Base-by-base conservation (phyloP, 139 green algal genomes). In the Tetradesmus lagerheimii region DNA sequence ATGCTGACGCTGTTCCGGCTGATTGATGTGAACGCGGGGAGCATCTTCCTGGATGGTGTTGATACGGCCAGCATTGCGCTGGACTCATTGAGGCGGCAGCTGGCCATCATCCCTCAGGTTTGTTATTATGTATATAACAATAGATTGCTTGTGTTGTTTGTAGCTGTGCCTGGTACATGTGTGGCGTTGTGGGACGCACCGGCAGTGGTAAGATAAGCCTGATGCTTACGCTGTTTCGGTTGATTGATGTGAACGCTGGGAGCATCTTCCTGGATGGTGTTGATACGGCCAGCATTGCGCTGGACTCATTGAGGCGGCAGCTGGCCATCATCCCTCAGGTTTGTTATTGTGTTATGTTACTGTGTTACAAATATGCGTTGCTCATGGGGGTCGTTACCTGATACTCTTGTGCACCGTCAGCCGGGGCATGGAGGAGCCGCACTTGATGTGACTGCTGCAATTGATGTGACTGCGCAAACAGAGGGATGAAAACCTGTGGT, bases 1-100 rank as follows among this genome's bases (percentile, higher is more conserved):
- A 95, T 98, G 94, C 92, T 98, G 25, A 95, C 95, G 6, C 93
- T 99, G 29, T 99, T 97, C 57, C 80, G 94, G 31, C 90, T 99
- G 35, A 97, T 99, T 76, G 93, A 97, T 4, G 66, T 97, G 41
- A 95, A 92, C 0, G 16, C 20, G 0, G 97, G 97, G 41, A 47
- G 16, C 38, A 95, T 99, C 18, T 43, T 92, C 0, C 91, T 99
- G 50, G 96, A 97, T 85, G 96, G 94, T 3, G 29, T 97, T 35
- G 95, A 99, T 91, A 93, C 92, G 0, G 79, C 93, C 0, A 37
- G n/a, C 4, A 82, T 99, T 0, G 95, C 92, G 14, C 86, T 98
- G 80, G 94, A 98, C 66, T 90, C 91, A 23, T 94, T 99, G 79
- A 91, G 97, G 14, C 77, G 85, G 2, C 94, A 97, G 90, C 86